These are phyloP conservation scores for Phytopythium helicoides DNA, from an alignment of 352 stramenopile genomes.

Conservation along the genomic window DNA sequence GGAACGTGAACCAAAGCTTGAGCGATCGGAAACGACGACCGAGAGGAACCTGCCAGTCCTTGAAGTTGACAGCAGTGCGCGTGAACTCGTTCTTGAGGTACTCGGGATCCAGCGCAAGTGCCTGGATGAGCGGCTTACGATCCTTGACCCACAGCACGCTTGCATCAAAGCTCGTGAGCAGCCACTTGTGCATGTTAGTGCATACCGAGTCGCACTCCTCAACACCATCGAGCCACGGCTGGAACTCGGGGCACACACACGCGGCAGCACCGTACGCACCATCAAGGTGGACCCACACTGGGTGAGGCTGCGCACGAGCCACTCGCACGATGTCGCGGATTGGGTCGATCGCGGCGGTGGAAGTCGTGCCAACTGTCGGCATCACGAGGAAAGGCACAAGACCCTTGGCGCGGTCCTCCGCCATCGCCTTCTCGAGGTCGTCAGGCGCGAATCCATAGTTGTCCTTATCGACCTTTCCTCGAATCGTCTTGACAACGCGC, in stretches of 20 bases:
- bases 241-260: slow-evolving; percentile 49
- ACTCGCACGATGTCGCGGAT: slow-evolving; percentile 39
- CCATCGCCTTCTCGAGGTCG: slow-evolving; percentile 44
- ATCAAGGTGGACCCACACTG: slow-evolving; percentile 63
- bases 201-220: slow-evolving; percentile 68
- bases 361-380: slow-evolving; percentile 64
- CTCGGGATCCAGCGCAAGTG: slow-evolving; percentile 55
- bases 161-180: slow-evolving; percentile 65
- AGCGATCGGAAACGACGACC: slow-evolving; percentile 63
- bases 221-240: slow-evolving; percentile 42
- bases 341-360: slow-evolving; percentile 53
- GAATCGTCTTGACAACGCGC: slow-evolving; percentile 45
- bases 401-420: slow-evolving; percentile 40
- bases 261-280: slow-evolving; percentile 60
- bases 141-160: slow-evolving; percentile 67
- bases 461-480: slow-evolving; percentile 33
- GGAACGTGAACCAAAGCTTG: slow-evolving; percentile 74
- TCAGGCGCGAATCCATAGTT: slow-evolving; percentile 58
- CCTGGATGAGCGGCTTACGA: slow-evolving; percentile 43
- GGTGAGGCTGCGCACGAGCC: slow-evolving; percentile 27
- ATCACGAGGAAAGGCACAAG: slow-evolving; percentile 62
- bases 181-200: slow-evolving; percentile 78
- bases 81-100: slow-evolving; percentile 79
- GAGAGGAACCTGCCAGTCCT: slow-evolving; percentile 78
- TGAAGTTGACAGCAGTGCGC: slow-evolving; percentile 51